These are phyloP conservation scores for Aspergillus diversus DNA, from an alignment of 495 filamentous ascomycete species.

Conservation along the genomic window DNA sequence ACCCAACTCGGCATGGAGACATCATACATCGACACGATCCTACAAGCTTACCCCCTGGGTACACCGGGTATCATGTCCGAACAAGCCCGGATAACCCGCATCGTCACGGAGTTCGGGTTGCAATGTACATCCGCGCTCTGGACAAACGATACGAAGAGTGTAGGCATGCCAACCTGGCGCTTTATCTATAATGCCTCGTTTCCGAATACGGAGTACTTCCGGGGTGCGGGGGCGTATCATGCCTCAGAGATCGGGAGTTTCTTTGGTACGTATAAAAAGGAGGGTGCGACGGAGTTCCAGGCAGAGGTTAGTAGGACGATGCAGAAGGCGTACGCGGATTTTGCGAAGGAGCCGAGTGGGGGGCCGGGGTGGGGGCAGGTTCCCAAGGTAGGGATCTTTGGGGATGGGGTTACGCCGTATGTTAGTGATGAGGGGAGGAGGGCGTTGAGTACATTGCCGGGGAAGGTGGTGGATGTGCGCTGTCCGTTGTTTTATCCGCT, in stretches of 20 bases:
- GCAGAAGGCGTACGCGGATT: constrained; percentile 36
- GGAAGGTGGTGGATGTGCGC: constrained; percentile 9
- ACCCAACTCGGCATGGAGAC: not conserved
- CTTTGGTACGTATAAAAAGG: constrained; percentile 32
- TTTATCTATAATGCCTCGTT: constrained; percentile 41
- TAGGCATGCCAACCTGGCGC: constrained; percentile 28
- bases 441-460: constrained; percentile 16
- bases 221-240: constrained; percentile 32
- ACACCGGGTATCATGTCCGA: constrained; percentile 23
- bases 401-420: constrained; percentile 21
- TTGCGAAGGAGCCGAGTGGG: constrained; percentile 32
- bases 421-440: constrained; percentile 21
- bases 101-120: constrained; percentile 29
- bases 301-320: constrained; percentile 26
- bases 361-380: constrained; percentile 31
- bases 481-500: constrained; percentile 20
- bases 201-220: constrained; percentile 30
- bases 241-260: constrained; percentile 30
- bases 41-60: constrained; percentile 11
- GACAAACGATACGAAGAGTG: constrained; percentile 26
- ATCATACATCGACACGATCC: not conserved
- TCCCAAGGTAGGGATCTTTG: constrained; percentile 22
- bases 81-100: constrained; percentile 25
- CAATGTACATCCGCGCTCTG: constrained; percentile 25
- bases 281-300: constrained; percentile 28